Evolutionary conservation across 2,329 filamentous ascomycete genomes (phyloP).

Genomic region (Diplodia sapinea): DNA sequence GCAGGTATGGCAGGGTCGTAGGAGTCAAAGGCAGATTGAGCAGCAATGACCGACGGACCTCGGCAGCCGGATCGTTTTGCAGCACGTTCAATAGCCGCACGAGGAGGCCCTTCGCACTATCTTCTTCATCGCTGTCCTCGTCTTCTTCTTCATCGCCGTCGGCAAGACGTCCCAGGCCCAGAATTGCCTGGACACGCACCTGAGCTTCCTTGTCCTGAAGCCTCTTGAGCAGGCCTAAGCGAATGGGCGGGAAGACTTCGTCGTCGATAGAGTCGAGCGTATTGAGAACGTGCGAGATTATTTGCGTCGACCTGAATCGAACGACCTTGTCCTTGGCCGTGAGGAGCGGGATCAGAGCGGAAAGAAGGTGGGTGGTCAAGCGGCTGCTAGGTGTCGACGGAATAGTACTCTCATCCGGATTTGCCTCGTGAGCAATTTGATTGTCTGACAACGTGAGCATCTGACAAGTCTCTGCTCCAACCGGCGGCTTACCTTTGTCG

Average conservation of each 20-base stretch:
- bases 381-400: conserved; percentile 84
- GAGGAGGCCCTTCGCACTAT: conserved; percentile 70
- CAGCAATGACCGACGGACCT: conserved; percentile 86
- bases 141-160: conserved; percentile 63
- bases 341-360: conserved; percentile 75
- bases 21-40: conserved; percentile 88
- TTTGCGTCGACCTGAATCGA: conserved; percentile 85
- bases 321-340: conserved; percentile 90
- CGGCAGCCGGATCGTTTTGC: conserved; percentile 91
- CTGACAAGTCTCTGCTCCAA: background rate
- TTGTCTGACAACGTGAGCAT: conserved; percentile 37
- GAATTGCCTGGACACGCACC: conserved; percentile 88
- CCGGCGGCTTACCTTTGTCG: conserved; percentile 58
- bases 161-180: conserved; percentile 85
- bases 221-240: conserved; percentile 78
- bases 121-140: conserved; percentile 73
- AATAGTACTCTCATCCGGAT: conserved; percentile 72
- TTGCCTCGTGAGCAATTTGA: conserved; percentile 44
- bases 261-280: conserved; percentile 91
- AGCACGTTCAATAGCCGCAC: conserved; percentile 85
- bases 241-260: conserved; percentile 82
- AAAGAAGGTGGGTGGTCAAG: conserved; percentile 75
- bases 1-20: conserved; percentile 79
- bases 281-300: conserved; percentile 90
- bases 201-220: conserved; percentile 93